Evolutionary conservation across 176 grass and related monocot species (phyloP).

Genomic region (Lolium perenne): DNA sequence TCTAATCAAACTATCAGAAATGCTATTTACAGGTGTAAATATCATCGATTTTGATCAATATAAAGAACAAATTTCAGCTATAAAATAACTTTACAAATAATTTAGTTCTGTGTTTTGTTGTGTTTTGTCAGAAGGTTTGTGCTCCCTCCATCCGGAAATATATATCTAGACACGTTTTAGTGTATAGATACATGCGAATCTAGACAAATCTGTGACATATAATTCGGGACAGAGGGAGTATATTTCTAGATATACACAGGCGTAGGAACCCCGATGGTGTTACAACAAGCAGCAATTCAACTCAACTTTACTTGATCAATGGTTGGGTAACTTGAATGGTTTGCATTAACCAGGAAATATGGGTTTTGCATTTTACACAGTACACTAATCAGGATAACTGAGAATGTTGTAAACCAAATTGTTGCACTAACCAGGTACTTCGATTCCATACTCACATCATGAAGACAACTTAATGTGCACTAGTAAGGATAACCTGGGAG

Average conservation of each 20-base stretch:
- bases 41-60: background rate
- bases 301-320: background rate
- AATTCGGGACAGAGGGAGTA: too few relatives aligned
- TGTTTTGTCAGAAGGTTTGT: background rate
- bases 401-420: background rate
- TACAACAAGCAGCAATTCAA: background rate
- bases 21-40: background rate
- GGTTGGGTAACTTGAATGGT: background rate
- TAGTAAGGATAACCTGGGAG: background rate
- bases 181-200: too few relatives aligned
- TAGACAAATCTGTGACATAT: too few relatives aligned
- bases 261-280: background rate
- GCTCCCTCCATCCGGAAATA: too few relatives aligned
- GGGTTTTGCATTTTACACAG: background rate
- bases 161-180: too few relatives aligned
- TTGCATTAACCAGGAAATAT: background rate
- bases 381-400: background rate
- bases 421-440: background rate
- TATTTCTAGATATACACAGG: slow-evolving; percentile 9
- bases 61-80: background rate
- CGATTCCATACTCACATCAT: background rate
- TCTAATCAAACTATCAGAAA: background rate
- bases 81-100: background rate
- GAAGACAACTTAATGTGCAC: background rate
- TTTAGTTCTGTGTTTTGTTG: background rate